Evolutionary conservation across 1,284 basidiomycete genomes (phyloP).

Genomic region (Pulveroboletus sp.): DNA sequence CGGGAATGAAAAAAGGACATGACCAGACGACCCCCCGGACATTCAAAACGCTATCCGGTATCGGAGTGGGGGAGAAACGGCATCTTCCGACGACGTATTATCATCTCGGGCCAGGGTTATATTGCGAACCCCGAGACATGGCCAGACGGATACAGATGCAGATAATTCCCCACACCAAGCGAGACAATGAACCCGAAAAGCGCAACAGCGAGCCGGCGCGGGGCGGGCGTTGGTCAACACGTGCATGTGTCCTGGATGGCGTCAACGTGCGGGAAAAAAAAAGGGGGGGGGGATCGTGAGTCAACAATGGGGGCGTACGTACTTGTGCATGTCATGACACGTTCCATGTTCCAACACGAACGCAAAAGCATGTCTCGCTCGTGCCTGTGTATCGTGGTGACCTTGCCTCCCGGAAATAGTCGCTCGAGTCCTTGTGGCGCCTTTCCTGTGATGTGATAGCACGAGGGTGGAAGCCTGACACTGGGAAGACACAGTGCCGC

Average conservation of each 20-base stretch:
- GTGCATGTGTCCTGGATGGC: slow-evolving; percentile 1
- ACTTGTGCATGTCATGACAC: slow-evolving; percentile 18
- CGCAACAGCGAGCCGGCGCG: slow-evolving; percentile 7
- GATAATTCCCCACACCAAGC: background rate
- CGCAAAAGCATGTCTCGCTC: background rate
- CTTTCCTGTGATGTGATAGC: slow-evolving; percentile 7
- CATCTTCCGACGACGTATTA: background rate
- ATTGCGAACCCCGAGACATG: no score
- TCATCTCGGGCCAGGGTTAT: background rate
- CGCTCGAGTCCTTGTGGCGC: slow-evolving; percentile 19
- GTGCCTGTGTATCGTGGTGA: slow-evolving; percentile 7
- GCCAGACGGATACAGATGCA: no score
- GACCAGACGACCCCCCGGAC: no score
- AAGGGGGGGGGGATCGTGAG: background rate
- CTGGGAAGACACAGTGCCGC: slow-evolving; percentile 22
- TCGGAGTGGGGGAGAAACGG: background rate
- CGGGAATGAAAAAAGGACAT: slow-evolving; percentile 18
- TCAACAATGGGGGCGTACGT: background rate
- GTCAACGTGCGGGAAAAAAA: slow-evolving; percentile 2
- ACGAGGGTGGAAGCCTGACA: background rate
- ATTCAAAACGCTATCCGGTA: background rate
- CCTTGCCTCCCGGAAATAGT: background rate
- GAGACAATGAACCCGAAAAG: slow-evolving; percentile 3
- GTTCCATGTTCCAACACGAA: slow-evolving; percentile 4
- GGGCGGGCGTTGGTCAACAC: background rate